A percentile compares a stretch with the other conserved stretches of the same genome.
Conservation (phyloP, 179 eudicot genomes). For the Silene coronaria region DNA sequence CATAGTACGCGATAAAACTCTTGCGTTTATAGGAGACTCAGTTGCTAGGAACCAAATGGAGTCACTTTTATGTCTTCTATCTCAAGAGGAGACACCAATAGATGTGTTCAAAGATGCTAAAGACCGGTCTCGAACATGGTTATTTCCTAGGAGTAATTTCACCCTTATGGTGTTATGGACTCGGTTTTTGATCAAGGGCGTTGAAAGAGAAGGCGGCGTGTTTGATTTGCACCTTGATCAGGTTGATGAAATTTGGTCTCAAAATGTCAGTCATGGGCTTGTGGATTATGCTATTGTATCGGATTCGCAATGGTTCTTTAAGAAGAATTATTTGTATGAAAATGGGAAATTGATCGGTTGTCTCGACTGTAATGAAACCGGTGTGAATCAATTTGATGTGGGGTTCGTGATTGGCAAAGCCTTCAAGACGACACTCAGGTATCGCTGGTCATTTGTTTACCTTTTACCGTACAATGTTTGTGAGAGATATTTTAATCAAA, state of each 20-base stretch:
- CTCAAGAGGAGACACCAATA: slow-evolving; percentile 31
- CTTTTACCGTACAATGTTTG: no score
- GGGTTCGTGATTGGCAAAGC: slow-evolving; percentile 38
- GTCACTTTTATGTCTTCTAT: slow-evolving; percentile 34
- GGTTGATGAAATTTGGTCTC: slow-evolving; percentile 45
- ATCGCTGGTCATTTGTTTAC: no score
- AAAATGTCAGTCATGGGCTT: slow-evolving; percentile 27
- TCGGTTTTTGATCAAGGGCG: slow-evolving; percentile 30
- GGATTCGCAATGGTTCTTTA: slow-evolving; percentile 61
- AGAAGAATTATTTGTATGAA: slow-evolving; percentile 38
- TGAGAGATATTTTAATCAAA: no score
- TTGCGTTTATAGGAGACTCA: slow-evolving; percentile 45
- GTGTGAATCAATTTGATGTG: slow-evolving; percentile 27
- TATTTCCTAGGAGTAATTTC: slow-evolving; percentile 36
- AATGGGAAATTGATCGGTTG: slow-evolving; percentile 40
- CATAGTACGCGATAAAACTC: slow-evolving; percentile 29
- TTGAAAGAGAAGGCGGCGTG: slow-evolving; percentile 33
- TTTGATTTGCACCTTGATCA: slow-evolving; percentile 53
- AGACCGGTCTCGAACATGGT: slow-evolving; percentile 40
- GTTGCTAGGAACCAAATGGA: slow-evolving; percentile 42
- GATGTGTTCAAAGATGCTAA: slow-evolving; percentile 39
- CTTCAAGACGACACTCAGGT: slow-evolving; percentile 33
- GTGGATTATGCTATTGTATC: slow-evolving; percentile 46
- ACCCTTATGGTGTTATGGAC: slow-evolving; percentile 40
- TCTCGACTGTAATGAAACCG: slow-evolving; percentile 39